phyloP scores from a whole-genome alignment of 1,139 yeast species.

The Debaryomyces subglobosus region DNA sequence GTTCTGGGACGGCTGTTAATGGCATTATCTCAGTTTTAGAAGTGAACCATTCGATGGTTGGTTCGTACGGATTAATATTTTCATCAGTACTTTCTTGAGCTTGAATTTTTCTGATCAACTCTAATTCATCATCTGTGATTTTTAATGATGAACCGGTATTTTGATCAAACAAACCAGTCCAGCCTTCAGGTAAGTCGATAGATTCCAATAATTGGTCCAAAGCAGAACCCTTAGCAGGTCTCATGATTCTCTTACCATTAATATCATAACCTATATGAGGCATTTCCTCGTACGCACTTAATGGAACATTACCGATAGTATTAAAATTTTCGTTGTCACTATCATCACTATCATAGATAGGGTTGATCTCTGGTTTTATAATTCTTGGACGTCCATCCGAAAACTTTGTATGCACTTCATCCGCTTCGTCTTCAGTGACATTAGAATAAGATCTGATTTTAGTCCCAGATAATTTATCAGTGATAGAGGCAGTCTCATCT shows the following conservation, averaged over 20 bases:
- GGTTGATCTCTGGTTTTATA: constrained; percentile 86
- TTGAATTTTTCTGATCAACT: constrained; percentile 83
- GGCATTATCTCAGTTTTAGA: constrained; percentile 89
- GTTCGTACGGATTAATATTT: constrained; percentile 83
- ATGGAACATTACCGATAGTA: constrained; percentile 91
- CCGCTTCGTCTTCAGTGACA: constrained; percentile 32
- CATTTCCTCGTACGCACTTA: constrained; percentile 93
- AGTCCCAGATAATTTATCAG: constrained; percentile 58
- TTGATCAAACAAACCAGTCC: constrained; percentile 96
- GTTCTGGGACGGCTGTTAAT: constrained; percentile 90
- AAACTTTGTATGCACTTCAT: constrained; percentile 52
- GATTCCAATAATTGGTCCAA: constrained; percentile 84
- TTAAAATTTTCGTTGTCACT: constrained; percentile 82
- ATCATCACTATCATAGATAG: constrained; percentile 91
- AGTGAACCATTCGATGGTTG: constrained; percentile 94
- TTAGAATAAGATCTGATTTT: constrained; percentile 53
- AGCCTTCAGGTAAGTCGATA: constrained; percentile 94
- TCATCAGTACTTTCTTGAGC: constrained; percentile 84
- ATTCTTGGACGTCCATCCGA: constrained; percentile 82
- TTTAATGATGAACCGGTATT: constrained; percentile 88
- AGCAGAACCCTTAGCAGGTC: constrained; percentile 97
- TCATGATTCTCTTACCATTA: constrained; percentile 96
- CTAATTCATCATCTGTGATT: constrained; percentile 86
- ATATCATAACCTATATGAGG: constrained; percentile 97
- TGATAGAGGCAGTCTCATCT: constrained; percentile 51